Evolutionary conservation across 352 stramenopile species (phyloP).

Genomic region (Phytophthora podocarpi): DNA sequence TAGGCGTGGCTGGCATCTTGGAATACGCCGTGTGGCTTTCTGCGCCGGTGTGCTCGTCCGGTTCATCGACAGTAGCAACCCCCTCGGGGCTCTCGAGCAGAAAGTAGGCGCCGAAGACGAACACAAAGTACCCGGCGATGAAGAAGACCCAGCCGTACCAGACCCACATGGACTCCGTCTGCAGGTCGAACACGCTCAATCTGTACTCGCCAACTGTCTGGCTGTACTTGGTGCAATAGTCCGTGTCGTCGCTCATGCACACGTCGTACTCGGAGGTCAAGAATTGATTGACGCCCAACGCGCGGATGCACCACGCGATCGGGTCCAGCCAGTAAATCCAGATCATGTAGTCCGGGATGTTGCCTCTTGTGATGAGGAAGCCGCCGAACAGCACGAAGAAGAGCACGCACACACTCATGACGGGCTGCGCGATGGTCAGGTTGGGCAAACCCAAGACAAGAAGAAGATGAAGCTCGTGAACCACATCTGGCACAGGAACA

Average conservation of each 20-base stretch:
- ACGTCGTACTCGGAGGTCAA: slow-evolving; percentile 12
- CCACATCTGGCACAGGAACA: slow-evolving; percentile 72
- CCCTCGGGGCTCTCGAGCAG: slow-evolving; percentile 32
- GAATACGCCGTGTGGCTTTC: slow-evolving; percentile 26
- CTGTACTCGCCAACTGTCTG: slow-evolving; percentile 27
- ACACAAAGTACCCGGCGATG: slow-evolving; percentile 26
- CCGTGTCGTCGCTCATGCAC: slow-evolving; percentile 14
- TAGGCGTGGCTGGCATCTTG: slow-evolving; percentile 27
- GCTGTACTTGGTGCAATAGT: slow-evolving; percentile 22
- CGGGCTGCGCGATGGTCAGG: slow-evolving; percentile 55
- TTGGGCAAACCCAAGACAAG: slow-evolving; percentile 9
- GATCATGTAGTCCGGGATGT: slow-evolving; percentile 35
- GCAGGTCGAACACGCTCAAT: slow-evolving; percentile 15
- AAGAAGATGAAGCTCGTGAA: slow-evolving; percentile 48
- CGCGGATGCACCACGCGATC: slow-evolving; percentile 22
- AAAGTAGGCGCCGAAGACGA: slow-evolving; percentile 35
- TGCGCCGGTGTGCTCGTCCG: no score
- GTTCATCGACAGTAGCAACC: slow-evolving; percentile 23
- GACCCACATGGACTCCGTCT: slow-evolving; percentile 22
- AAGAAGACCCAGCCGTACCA: slow-evolving; percentile 38
- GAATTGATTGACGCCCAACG: slow-evolving; percentile 33
- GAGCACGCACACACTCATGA: slow-evolving; percentile 49
- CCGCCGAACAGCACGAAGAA: slow-evolving; percentile 29
- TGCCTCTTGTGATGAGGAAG: slow-evolving; percentile 27
- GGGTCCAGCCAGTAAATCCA: slow-evolving; percentile 37